These are phyloP conservation scores for Cryptosporidium sp. DNA, from an alignment of 169 alveolate species.

Conservation along the genomic window DNA sequence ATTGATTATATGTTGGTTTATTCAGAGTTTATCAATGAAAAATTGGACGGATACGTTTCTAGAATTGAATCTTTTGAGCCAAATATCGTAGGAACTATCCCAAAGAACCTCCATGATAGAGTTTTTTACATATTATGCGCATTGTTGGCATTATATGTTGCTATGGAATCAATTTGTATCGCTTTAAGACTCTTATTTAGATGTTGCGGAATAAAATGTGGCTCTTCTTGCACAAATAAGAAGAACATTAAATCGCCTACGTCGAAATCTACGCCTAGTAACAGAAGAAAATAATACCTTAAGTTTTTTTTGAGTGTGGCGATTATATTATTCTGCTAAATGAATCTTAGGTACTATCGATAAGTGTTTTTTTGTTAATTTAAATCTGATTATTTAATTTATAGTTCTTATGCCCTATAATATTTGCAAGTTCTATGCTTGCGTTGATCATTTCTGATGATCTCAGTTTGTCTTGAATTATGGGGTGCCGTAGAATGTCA, in stretches of 20 bases:
- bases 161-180: not conserved
- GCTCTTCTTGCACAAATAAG: conserved; percentile 2
- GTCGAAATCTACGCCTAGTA: conserved; percentile 67
- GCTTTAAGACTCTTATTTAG: conserved; percentile 6
- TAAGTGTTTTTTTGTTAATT: not conserved
- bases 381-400: conserved; percentile 5
- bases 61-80: conserved; percentile 46
- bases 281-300: conserved; percentile 38
- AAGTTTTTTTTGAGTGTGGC: conserved; percentile 8
- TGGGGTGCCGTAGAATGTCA: conserved; percentile 66
- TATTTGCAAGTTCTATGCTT: conserved; percentile 62
- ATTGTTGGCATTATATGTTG: conserved; percentile 17
- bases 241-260: conserved; percentile 28
- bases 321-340: not conserved
- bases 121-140: conserved; percentile 47
- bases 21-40: conserved; percentile 35
- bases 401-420: not conserved
- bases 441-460: conserved; percentile 44
- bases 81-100: conserved; percentile 29
- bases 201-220: conserved; percentile 38
- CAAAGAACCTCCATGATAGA: conserved; percentile 36
- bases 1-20: not conserved
- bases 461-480: conserved; percentile 52
- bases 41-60: conserved; percentile 25
- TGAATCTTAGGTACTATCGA: not conserved